A percentile compares a stretch with the other conserved stretches of the same genome.
Conservation (phyloP, 129 eudicot species). For the Chrysanthemum makinoi region DNA sequence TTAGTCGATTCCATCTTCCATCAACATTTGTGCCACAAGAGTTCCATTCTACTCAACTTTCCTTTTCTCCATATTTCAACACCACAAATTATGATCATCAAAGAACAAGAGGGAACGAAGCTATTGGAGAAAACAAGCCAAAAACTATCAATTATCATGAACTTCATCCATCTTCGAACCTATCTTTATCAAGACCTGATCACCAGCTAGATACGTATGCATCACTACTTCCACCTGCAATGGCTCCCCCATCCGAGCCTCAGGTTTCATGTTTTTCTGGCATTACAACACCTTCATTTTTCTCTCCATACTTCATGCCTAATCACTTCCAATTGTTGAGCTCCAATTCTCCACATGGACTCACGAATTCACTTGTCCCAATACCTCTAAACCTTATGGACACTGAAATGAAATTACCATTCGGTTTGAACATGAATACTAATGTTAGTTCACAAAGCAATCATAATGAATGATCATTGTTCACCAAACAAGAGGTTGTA, state of each 20-base stretch:
- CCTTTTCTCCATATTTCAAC: conserved; percentile 28
- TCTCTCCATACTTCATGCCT: conserved; percentile 31
- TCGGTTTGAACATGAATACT: conserved; percentile 31
- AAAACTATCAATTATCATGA: conserved; percentile 22
- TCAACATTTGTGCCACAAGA: conserved; percentile 24
- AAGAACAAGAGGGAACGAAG: conserved; percentile 30
- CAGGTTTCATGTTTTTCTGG: conserved; percentile 34
- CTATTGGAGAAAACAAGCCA: conserved; percentile 27
- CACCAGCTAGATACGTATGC: conserved; percentile 18
- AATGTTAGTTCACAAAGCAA: conserved; percentile 28
- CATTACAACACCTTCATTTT: conserved; percentile 23
- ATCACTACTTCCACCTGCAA: conserved; percentile 21
- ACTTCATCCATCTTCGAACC: conserved; percentile 43
- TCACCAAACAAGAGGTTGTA: too few relatives aligned
- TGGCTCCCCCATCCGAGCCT: conserved; percentile 31
- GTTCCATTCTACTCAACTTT: conserved; percentile 22
- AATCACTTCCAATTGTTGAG: conserved; percentile 42
- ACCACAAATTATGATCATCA: conserved; percentile 19
- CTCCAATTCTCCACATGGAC: conserved; percentile 31
- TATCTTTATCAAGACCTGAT: conserved; percentile 53
- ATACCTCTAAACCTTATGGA: conserved; percentile 39
- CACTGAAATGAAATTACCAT: conserved; percentile 26
- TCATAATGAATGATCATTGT: conserved; percentile 14
- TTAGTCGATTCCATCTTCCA: conserved; percentile 35
- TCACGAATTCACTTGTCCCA: conserved; percentile 36